Base-by-base conservation (phyloP, 345 rosid genomes). In the Populus euphratica region DNA sequence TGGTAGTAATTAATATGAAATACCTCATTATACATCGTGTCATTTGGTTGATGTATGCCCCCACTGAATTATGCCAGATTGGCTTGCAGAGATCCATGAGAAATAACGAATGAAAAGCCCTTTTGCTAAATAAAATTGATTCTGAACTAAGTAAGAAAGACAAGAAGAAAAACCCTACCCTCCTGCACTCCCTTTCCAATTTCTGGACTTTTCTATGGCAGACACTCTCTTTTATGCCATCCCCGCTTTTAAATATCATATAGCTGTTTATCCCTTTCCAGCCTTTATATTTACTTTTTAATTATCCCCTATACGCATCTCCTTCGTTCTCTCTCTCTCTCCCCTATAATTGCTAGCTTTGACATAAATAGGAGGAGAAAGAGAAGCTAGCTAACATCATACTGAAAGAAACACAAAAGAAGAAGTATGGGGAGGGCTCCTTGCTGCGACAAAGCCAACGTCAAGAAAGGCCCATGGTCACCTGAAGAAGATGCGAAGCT, bases 101-200 rank as follows among this genome's bases (percentile, higher is more conserved):
- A 59, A 59, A 59, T 59, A 23, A 59, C 25, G 21, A 23, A 61
- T 76, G 49, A 36, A 81, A 77, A 76, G 59, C 9, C n/a, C 10
- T 39, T 13, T 44, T 59, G 31, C 38, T 70, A 66, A 39, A 73
- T 69, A 52, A 78, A 67, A 2, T 67, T 82, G 81, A 84, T 85
- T 89, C 84, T 83, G 54, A 39, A 75, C 80, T 61, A 59, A 36
- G 25, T 69, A 77, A 72, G 80, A 81, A 68, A 76, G 90, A 85
- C 91, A 89, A 85, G 81, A 69, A 78, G 87, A 82, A 84, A 79
- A 78, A 77, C 79, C 86, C 83, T 76, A 68, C 20, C 70, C 77
- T 81, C 39, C 79, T 79, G 76, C 68, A 67, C 89, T 81, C 84
- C 76, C 80, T 69, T 76, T 79, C 80, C 67, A 69, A 62, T 75